A percentile compares a stretch with the other conserved stretches of the same genome.
Conservation (phyloP, 148 eudicot species). For the Persicaria tinctoria region DNA sequence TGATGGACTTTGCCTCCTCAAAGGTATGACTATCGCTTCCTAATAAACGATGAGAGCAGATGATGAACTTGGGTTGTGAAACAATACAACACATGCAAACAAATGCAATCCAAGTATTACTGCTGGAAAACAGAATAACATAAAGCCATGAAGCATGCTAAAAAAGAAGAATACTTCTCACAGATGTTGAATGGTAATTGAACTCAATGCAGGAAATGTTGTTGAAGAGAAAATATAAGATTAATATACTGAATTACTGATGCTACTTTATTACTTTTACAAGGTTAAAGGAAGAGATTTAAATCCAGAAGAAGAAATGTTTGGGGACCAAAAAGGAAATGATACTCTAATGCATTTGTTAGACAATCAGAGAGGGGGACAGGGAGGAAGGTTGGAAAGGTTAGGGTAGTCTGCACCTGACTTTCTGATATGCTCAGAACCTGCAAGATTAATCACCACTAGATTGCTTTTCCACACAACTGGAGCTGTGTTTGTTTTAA, state of each 20-base stretch:
- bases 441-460: constrained; percentile 85
- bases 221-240: not conserved
- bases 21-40: constrained; percentile 88
- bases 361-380: not conserved
- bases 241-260: not conserved
- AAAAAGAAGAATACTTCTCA: not conserved
- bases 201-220: not conserved
- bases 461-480: constrained; percentile 72
- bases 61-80: not conserved
- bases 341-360: not conserved
- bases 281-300: not conserved
- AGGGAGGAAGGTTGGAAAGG: not conserved
- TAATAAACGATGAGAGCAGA: constrained; percentile 20
- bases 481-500: constrained; percentile 50
- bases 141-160: not conserved
- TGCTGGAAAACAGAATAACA: not conserved
- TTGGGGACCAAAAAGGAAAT: not conserved
- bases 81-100: not conserved
- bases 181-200: not conserved
- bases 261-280: not conserved
- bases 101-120: not conserved
- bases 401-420: constrained; percentile 44
- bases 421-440: constrained; percentile 84
- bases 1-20: constrained; percentile 92
- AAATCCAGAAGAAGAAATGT: not conserved